phyloP scores from a whole-genome alignment of 805 yeast species.

The Zygoascus biomembranicola region DNA sequence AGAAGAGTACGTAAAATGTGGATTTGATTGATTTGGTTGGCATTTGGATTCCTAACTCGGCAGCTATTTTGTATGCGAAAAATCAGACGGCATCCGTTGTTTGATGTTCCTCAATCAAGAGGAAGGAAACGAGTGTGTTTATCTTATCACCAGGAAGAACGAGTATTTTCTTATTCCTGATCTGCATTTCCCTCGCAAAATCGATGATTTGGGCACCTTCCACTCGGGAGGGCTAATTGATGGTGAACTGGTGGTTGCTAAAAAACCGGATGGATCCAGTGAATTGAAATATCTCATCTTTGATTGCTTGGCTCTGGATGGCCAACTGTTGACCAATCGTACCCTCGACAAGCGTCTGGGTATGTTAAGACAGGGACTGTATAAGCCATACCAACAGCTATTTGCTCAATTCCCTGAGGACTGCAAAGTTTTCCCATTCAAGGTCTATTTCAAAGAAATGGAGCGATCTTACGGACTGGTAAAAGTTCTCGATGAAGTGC shows the following conservation, averaged over 20 bases:
- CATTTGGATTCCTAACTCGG: neutral
- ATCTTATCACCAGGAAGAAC: slow-evolving; percentile 79
- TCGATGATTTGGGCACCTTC: slow-evolving; percentile 42
- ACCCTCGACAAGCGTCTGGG: slow-evolving; percentile 78
- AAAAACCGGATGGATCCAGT: slow-evolving; percentile 40
- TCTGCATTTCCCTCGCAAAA: slow-evolving; percentile 67
- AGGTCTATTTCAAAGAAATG: slow-evolving; percentile 82
- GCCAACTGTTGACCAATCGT: slow-evolving; percentile 58
- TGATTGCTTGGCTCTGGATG: slow-evolving; percentile 83
- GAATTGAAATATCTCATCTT: slow-evolving; percentile 73
- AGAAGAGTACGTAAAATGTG: slow-evolving; percentile 40
- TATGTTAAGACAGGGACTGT: slow-evolving; percentile 71
- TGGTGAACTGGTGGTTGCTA: slow-evolving; percentile 74
- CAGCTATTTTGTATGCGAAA: slow-evolving; percentile 84
- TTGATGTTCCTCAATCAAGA: slow-evolving; percentile 50
- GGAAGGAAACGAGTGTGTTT: slow-evolving; percentile 80
- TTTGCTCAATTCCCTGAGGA: slow-evolving; percentile 64
- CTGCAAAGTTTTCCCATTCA: slow-evolving; percentile 73
- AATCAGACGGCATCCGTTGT: slow-evolving; percentile 88
- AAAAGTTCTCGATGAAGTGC: slow-evolving; percentile 64
- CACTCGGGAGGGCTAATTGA: slow-evolving; percentile 88
- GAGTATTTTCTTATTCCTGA: slow-evolving; percentile 71
- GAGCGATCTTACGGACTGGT: slow-evolving; percentile 69
- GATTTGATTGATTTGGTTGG: neutral
- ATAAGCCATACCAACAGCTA: slow-evolving; percentile 70